Evolutionary conservation across 768 basidiomycete species (phyloP).

Genomic region (Serendipita sp.): DNA sequence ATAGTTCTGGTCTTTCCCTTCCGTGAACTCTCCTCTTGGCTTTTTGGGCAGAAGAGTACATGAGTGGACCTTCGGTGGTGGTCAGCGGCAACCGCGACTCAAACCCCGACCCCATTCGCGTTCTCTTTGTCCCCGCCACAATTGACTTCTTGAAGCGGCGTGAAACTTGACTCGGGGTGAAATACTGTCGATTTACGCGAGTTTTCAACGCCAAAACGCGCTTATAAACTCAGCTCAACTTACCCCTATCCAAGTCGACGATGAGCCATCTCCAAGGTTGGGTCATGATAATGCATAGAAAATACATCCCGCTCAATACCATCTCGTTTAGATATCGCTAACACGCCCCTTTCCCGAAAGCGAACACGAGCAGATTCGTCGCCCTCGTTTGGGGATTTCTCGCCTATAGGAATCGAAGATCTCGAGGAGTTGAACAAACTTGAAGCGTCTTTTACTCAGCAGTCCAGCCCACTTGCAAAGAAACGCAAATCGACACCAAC

Average conservation of each 20-base stretch:
- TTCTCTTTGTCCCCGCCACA: not conserved
- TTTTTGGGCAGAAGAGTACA: not conserved
- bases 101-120: not conserved
- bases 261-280: not conserved
- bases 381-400: not conserved
- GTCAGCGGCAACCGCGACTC: not conserved
- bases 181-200: not conserved
- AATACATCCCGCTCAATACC: not conserved
- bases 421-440: not conserved
- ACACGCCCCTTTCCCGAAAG: not conserved
- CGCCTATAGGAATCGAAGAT: not conserved
- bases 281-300: not conserved
- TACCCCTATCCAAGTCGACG: not conserved
- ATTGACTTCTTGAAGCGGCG: not conserved
- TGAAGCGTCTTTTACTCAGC: not conserved
- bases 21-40: not conserved
- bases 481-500: not conserved
- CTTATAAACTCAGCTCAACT: not conserved
- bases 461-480: not conserved
- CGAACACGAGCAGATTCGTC: not conserved
- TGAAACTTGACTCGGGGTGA: not conserved
- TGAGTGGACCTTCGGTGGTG: not conserved
- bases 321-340: not conserved
- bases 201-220: not conserved
- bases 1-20: slow-evolving; percentile 45